These are phyloP conservation scores for Ramaria rubella DNA, from an alignment of 768 basidiomycete species.

Conservation along the genomic window DNA sequence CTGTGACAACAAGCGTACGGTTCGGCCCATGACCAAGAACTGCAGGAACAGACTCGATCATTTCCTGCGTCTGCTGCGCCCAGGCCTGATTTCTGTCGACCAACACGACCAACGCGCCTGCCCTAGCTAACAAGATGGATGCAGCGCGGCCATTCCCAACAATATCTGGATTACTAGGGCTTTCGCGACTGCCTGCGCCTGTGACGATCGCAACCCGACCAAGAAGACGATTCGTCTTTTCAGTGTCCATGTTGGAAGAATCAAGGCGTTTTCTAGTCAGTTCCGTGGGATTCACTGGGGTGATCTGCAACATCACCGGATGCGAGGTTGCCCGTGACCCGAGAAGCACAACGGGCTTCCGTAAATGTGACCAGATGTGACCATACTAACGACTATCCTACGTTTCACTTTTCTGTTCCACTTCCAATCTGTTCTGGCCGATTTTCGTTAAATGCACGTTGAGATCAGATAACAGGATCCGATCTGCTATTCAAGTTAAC, in stretches of 20 bases:
- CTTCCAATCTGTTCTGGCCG: too few species aligned
- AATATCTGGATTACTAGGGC: neutral
- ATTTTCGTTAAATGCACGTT: too few species aligned
- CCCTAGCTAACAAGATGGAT: neutral
- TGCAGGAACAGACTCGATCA: neutral
- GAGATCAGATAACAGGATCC: too few species aligned
- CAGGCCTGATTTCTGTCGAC: neutral
- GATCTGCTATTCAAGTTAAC: too few species aligned
- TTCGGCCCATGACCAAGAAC: neutral
- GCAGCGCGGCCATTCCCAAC: neutral
- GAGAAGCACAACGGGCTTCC: too few species aligned
- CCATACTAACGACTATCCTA: too few species aligned
- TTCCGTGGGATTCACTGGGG: neutral
- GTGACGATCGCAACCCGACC: neutral
- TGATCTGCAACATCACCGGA: too few species aligned
- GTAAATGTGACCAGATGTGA: too few species aligned
- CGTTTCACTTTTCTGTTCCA: too few species aligned
- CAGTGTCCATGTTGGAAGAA: constrained; percentile 1
- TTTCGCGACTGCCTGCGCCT: constrained; percentile 1
- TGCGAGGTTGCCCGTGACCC: too few species aligned
- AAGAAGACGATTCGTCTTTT: constrained; percentile 2
- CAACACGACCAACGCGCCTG: neutral
- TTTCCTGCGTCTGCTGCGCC: neutral
- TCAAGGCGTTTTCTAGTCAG: neutral
- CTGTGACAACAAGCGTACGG: neutral